phyloP scores from a whole-genome alignment of 805 yeast species.

The Diddensiella caesifluorescens region DNA sequence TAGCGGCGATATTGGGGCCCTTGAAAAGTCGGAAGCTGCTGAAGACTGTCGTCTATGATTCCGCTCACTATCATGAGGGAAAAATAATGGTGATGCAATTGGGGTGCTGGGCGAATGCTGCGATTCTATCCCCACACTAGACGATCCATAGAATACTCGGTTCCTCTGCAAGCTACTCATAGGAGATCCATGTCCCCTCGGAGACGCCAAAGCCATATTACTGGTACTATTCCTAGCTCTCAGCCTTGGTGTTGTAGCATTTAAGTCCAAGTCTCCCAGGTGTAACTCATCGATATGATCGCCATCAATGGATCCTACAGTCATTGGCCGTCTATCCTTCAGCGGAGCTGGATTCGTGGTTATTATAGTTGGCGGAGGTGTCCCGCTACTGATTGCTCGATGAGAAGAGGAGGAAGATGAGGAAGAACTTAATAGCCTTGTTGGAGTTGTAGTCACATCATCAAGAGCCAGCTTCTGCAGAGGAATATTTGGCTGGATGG shows the following conservation, averaged over 20 bases:
- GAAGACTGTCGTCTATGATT: constrained; percentile 29
- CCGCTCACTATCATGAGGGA: constrained; percentile 40
- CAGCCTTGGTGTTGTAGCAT: constrained; percentile 33
- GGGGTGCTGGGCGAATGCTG: constrained; percentile 54
- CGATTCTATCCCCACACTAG: neutral
- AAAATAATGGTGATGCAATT: constrained; percentile 51
- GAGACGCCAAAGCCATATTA: constrained; percentile 11
- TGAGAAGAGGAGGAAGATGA: constrained; percentile 5
- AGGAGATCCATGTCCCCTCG: constrained; percentile 18
- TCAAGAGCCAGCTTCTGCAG: constrained; percentile 12
- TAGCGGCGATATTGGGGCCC: constrained; percentile 76
- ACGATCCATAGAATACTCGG: constrained; percentile 4
- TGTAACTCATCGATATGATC: constrained; percentile 9
- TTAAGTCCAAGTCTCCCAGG: constrained; percentile 27
- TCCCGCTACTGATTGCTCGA: constrained; percentile 1
- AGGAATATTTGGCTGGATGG: constrained; percentile 7
- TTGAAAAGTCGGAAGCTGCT: constrained; percentile 30
- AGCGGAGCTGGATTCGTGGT: neutral
- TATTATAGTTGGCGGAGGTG: neutral
- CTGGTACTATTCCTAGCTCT: constrained; percentile 22
- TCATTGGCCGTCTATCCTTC: constrained; percentile 1
- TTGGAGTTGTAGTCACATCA: constrained; percentile 4
- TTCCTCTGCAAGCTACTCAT: constrained; percentile 16
- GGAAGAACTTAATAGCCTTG: constrained; percentile 4
- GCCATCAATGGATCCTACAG: neutral